Evolutionary conservation across 805 yeast species (phyloP).

Genomic region (Naumovozyma baii): DNA sequence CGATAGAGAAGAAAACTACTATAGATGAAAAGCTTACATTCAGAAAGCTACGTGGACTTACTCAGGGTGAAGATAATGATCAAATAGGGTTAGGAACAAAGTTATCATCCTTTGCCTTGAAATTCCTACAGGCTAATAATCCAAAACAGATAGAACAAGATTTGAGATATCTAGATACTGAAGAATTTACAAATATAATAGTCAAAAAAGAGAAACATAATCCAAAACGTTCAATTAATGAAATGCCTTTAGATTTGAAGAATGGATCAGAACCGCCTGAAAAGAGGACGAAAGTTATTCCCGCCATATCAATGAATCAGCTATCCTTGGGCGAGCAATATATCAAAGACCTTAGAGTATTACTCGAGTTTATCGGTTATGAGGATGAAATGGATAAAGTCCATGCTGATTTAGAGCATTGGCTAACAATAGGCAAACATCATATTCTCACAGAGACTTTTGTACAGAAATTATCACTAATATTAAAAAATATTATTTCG

Average conservation of each 20-base stretch:
- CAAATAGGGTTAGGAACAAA: conserved; percentile 4
- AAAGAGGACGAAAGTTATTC: conserved; percentile 13
- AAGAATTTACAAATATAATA: not conserved
- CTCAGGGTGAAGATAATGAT: no score
- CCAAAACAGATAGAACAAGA: conserved; percentile 1
- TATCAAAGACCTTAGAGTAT: conserved; percentile 12
- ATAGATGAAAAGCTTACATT: no score
- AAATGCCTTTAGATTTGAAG: not conserved
- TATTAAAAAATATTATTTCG: conserved; percentile 13
- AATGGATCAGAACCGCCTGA: not conserved
- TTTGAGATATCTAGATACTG: not conserved
- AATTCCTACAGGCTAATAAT: conserved; percentile 6
- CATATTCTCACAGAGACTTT: conserved; percentile 10
- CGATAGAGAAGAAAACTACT: no score
- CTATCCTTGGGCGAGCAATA: conserved; percentile 15
- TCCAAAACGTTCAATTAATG: not conserved
- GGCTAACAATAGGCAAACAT: conserved; percentile 9
- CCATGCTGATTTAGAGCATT: conserved; percentile 11
- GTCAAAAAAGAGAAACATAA: not conserved
- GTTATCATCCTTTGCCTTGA: conserved; percentile 20
- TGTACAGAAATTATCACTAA: conserved; percentile 10
- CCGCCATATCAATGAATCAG: conserved; percentile 18
- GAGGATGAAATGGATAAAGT: conserved; percentile 2
- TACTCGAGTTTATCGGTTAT: conserved; percentile 8
- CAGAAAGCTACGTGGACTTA: no score